Evolutionary conservation across 164 flowering plant species (phyloP).

Genomic region (Magnolia kwangsiensis): DNA sequence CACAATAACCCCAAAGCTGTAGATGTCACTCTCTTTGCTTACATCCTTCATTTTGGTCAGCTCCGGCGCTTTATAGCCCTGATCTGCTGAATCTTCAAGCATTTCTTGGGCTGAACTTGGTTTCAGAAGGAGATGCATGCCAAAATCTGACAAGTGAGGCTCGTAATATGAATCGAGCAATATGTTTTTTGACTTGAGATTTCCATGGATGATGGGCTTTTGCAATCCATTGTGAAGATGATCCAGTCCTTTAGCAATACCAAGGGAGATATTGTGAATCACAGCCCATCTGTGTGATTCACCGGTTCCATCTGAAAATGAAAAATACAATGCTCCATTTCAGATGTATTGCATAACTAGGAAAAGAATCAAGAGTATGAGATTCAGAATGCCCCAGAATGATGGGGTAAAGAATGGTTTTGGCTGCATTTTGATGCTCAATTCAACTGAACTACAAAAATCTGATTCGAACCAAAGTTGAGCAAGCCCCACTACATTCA

Average conservation of each 20-base stretch:
- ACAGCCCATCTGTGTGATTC: slow-evolving; percentile 61
- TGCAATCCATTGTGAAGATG: slow-evolving; percentile 68
- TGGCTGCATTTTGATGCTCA: too few species aligned
- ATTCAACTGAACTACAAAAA: too few species aligned
- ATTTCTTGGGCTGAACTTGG: slow-evolving; percentile 67
- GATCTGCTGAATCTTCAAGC: slow-evolving; percentile 64
- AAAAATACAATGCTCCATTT: slow-evolving; percentile 7
- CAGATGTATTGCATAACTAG: background rate
- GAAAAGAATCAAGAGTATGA: background rate
- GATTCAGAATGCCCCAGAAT: too few species aligned
- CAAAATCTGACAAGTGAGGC: slow-evolving; percentile 69
- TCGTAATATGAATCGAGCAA: slow-evolving; percentile 48
- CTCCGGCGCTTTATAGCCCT: slow-evolving; percentile 93
- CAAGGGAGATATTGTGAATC: slow-evolving; percentile 57
- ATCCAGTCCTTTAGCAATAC: slow-evolving; percentile 68
- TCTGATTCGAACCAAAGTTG: too few species aligned
- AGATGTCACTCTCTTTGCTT: slow-evolving; percentile 60
- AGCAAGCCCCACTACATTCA: too few species aligned
- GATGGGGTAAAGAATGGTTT: too few species aligned
- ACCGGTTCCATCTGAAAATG: slow-evolving; percentile 39
- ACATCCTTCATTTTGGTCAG: slow-evolving; percentile 90
- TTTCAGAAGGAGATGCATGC: slow-evolving; percentile 67
- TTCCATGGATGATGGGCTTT: slow-evolving; percentile 76
- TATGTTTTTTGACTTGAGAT: slow-evolving; percentile 82
- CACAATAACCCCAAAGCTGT: slow-evolving; percentile 78